phyloP scores from a whole-genome alignment of 208 protist genomes.

The Borovskyia barvae region DNA sequence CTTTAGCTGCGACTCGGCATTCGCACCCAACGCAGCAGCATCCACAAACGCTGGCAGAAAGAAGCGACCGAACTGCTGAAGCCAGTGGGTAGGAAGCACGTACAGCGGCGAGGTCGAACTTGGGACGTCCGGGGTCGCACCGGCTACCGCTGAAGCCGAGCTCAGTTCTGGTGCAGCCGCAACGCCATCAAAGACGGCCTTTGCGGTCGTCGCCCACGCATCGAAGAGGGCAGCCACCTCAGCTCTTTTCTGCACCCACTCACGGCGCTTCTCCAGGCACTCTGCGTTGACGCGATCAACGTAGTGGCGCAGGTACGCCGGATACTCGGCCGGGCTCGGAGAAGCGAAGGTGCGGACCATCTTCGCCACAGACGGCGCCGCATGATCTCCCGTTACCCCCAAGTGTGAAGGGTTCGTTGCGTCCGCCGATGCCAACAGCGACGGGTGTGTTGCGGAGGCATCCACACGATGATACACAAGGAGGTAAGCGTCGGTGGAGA shows the following conservation, averaged over 20 bases:
- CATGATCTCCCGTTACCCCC: too few relatives aligned
- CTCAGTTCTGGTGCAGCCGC: slow-evolving; percentile 1
- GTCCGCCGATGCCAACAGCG: not conserved
- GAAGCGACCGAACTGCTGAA: slow-evolving; percentile 52
- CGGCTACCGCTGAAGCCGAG: not conserved
- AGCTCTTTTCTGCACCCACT: slow-evolving; percentile 21
- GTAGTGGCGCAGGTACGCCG: slow-evolving; percentile 36
- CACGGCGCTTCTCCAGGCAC: slow-evolving; percentile 14
- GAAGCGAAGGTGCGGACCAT: slow-evolving; percentile 5
- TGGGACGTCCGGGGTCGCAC: too few relatives aligned
- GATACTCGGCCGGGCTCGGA: slow-evolving; percentile 36
- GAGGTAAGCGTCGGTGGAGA: slow-evolving; percentile 68
- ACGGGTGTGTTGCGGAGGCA: not conserved
- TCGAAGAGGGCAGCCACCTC: slow-evolving; percentile 17
- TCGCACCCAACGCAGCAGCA: slow-evolving; percentile 25
- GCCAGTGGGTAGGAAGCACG: slow-evolving; percentile 63
- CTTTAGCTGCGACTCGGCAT: slow-evolving; percentile 32
- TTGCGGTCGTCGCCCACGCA: slow-evolving; percentile 29
- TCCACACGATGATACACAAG: slow-evolving; percentile 60
- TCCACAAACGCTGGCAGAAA: slow-evolving; percentile 57
- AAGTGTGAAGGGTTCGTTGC: not conserved
- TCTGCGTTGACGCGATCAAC: slow-evolving; percentile 36
- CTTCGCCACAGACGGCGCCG: not conserved
- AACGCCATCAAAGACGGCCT: slow-evolving; percentile 24
- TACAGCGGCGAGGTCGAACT: slow-evolving; percentile 18